Conservation (phyloP, 306 rosid species). For the Vigna radiata region DNA sequence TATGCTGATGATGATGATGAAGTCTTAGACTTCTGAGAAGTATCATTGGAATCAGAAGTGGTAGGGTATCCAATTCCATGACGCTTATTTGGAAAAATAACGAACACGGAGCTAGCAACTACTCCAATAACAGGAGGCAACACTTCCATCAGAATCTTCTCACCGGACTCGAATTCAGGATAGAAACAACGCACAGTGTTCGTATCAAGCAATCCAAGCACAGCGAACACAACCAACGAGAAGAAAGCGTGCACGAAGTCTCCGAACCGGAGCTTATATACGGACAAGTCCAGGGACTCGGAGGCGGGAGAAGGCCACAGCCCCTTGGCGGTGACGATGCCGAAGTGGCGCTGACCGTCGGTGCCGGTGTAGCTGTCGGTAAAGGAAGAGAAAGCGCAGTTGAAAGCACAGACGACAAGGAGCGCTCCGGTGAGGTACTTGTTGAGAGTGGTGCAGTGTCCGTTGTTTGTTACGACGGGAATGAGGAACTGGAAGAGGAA, state of each 20-base stretch:
- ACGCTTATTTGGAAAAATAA: constrained; percentile 67
- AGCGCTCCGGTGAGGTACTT: constrained; percentile 58
- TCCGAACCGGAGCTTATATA: constrained; percentile 57
- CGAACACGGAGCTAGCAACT: constrained; percentile 58
- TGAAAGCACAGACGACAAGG: constrained; percentile 57
- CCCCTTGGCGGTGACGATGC: constrained; percentile 59
- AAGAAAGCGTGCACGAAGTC: constrained; percentile 76
- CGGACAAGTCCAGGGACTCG: constrained; percentile 45
- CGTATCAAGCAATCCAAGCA: constrained; percentile 58
- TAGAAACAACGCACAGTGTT: constrained; percentile 68
- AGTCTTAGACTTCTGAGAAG: constrained; percentile 33
- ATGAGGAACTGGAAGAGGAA: constrained; percentile 78
- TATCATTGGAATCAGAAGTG: constrained; percentile 32
- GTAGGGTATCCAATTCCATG: constrained; percentile 84
- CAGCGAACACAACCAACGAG: constrained; percentile 62
- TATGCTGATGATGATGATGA: too few species aligned
- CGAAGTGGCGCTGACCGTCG: constrained; percentile 65
- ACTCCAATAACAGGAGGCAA: constrained; percentile 73
- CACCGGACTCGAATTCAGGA: constrained; percentile 51
- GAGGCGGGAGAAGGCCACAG: constrained; percentile 73
- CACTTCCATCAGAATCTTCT: constrained; percentile 58
- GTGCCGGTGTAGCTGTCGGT: constrained; percentile 76
- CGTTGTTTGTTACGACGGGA: constrained; percentile 72
- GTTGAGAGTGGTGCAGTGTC: constrained; percentile 61
- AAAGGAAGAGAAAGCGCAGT: constrained; percentile 74